Conservation (phyloP, 441 rosid species). For the Pelargonium myrrhifolium region DNA sequence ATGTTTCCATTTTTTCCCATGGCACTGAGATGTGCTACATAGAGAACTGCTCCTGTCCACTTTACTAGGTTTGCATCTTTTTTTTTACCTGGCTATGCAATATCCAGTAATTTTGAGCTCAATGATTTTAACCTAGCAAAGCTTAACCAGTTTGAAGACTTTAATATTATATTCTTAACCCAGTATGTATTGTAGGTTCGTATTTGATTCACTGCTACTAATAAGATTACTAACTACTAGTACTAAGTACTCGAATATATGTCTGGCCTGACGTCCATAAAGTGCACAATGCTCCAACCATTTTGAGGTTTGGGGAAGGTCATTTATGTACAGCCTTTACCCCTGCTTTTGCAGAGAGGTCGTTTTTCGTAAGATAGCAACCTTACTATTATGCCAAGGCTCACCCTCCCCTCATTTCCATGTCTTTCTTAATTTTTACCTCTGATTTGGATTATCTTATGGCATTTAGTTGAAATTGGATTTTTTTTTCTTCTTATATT, state of each 20-base stretch:
- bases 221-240: slow-evolving; percentile 5
- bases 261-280: not conserved
- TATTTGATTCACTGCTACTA: not conserved
- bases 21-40: not conserved
- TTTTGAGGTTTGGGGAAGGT: not conserved
- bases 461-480: not conserved
- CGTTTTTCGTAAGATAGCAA: not conserved
- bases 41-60: not conserved
- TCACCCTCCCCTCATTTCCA: not conserved
- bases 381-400: not conserved
- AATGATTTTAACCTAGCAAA: not conserved
- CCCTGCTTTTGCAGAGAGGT: not conserved
- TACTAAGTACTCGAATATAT: not conserved
- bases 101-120: not conserved
- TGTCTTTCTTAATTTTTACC: not conserved
- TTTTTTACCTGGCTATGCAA: not conserved
- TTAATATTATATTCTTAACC: not conserved
- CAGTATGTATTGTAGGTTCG: not conserved
- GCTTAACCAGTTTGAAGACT: not conserved
- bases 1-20: slow-evolving; percentile 4
- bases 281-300: not conserved
- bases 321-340: not conserved
- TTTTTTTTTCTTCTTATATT: not conserved
- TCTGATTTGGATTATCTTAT: not conserved
- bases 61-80: not conserved